A percentile compares a stretch with the other conserved stretches of the same genome.
phyloP scores from a whole-genome alignment of 1,139 yeast species.

The Kurtzmaniella quercitrusa region DNA sequence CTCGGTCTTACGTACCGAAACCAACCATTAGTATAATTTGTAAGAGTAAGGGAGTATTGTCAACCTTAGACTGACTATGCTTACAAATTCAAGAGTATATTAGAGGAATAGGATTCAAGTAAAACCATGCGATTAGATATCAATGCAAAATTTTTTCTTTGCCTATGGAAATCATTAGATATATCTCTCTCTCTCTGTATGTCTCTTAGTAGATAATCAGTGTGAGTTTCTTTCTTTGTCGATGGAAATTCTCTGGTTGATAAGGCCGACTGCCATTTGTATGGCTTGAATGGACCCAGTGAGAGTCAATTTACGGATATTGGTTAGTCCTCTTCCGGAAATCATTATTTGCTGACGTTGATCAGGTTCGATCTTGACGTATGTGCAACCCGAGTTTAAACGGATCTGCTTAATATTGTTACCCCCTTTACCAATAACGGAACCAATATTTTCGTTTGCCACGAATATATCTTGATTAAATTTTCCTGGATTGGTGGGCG shows the following conservation, averaged over 20 bases:
- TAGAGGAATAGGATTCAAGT: too few relatives aligned
- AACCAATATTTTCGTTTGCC: slow-evolving; percentile 76
- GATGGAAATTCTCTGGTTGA: slow-evolving; percentile 69
- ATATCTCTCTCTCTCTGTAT: too few relatives aligned
- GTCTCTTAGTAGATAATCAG: too few relatives aligned
- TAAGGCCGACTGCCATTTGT: slow-evolving; percentile 73
- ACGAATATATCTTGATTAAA: slow-evolving; percentile 68
- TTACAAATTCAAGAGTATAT: too few relatives aligned
- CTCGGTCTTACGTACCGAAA: too few relatives aligned
- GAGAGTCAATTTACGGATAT: slow-evolving; percentile 64
- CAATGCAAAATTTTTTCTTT: slow-evolving; percentile 39
- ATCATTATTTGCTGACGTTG: slow-evolving; percentile 43
- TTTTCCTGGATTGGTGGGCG: slow-evolving; percentile 39
- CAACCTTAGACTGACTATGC: too few relatives aligned
- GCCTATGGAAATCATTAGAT: slow-evolving; percentile 67
- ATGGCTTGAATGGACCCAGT: slow-evolving; percentile 69
- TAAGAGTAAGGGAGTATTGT: too few relatives aligned
- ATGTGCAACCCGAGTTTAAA: slow-evolving; percentile 67
- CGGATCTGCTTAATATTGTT: slow-evolving; percentile 77
- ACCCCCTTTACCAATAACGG: slow-evolving; percentile 86
- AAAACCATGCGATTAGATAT: neutral
- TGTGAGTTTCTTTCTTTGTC: slow-evolving; percentile 48
- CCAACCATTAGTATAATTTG: too few relatives aligned
- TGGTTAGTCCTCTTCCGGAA: slow-evolving; percentile 55
- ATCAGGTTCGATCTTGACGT: slow-evolving; percentile 64